Evolutionary conservation across 192 early-diverging fungal genomes (phyloP).

Genomic region (Lobosporangium transversale): DNA sequence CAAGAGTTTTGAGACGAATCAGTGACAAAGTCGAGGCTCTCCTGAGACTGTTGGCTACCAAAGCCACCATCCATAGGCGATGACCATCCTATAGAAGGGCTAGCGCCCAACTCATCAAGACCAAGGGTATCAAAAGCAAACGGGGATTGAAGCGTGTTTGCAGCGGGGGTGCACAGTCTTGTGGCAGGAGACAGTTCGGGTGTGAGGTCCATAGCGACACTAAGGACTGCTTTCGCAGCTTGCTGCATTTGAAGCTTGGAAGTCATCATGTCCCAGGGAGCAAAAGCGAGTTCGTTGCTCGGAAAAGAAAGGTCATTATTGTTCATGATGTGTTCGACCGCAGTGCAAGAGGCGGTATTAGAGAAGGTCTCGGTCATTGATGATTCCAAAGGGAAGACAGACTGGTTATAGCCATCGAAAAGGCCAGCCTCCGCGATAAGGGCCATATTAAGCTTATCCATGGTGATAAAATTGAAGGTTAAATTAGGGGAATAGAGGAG

Average conservation of each 20-base stretch:
- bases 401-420: constrained; percentile 20
- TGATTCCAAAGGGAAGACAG: neutral
- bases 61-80: constrained; percentile 29
- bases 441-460: neutral
- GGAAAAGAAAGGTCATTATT: constrained; percentile 17
- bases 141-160: constrained; percentile 8
- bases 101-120: constrained; percentile 31
- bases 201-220: constrained; percentile 13
- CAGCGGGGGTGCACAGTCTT: constrained; percentile 29
- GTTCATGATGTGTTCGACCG: neutral
- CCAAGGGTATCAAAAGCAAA: constrained; percentile 24
- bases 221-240: neutral
- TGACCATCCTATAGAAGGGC: constrained; percentile 18
- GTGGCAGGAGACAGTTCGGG: constrained; percentile 47
- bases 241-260: constrained; percentile 22
- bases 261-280: constrained; percentile 18
- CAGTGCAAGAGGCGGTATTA: neutral
- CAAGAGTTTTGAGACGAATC: neutral
- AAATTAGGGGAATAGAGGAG: no score
- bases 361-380: neutral
- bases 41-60: constrained; percentile 33
- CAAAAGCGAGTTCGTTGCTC: constrained; percentile 4
- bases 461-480: no score
- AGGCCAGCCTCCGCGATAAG: neutral
- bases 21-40: constrained; percentile 37